A percentile compares a stretch with the other conserved stretches of the same genome.
Evolutionary conservation across 495 filamentous ascomycete genomes (phyloP).

Genomic region (Jackrogersella multiformis): DNA sequence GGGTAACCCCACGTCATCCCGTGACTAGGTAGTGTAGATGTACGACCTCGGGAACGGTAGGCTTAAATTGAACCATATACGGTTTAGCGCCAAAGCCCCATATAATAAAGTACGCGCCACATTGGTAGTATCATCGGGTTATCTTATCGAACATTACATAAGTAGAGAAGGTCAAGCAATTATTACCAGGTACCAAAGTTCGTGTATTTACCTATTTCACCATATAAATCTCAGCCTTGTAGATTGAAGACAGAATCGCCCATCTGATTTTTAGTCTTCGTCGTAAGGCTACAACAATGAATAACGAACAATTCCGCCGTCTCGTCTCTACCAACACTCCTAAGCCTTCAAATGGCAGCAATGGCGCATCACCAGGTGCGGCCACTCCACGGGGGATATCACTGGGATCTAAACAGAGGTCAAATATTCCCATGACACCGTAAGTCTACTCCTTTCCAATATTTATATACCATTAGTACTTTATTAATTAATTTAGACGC

Average conservation of each 20-base stretch:
- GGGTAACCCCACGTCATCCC: slow-evolving; percentile 45
- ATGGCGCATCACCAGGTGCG: slow-evolving; percentile 50
- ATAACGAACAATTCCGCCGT: slow-evolving; percentile 94
- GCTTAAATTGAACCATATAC: neutral
- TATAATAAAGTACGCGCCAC: no score
- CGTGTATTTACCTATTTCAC: no score
- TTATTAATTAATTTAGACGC: slow-evolving; percentile 64
- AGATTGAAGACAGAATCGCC: neutral
- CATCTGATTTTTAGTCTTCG: neutral
- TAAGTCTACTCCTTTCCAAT: slow-evolving; percentile 49
- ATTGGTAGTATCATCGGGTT: neutral
- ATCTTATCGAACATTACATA: neutral
- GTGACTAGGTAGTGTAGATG: no score
- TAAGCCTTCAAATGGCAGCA: slow-evolving; percentile 48
- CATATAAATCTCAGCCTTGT: neutral
- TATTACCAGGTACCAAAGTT: neutral
- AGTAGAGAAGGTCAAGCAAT: neutral
- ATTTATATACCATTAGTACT: neutral
- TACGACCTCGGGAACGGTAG: no score
- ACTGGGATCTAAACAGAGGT: slow-evolving; percentile 72
- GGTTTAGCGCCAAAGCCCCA: neutral
- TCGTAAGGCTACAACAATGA: slow-evolving; percentile 66
- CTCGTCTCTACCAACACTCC: slow-evolving; percentile 68
- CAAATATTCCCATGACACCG: slow-evolving; percentile 90
- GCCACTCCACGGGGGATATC: slow-evolving; percentile 48